Conservation (phyloP, 306 rosid species). For the Prunus campanulata region DNA sequence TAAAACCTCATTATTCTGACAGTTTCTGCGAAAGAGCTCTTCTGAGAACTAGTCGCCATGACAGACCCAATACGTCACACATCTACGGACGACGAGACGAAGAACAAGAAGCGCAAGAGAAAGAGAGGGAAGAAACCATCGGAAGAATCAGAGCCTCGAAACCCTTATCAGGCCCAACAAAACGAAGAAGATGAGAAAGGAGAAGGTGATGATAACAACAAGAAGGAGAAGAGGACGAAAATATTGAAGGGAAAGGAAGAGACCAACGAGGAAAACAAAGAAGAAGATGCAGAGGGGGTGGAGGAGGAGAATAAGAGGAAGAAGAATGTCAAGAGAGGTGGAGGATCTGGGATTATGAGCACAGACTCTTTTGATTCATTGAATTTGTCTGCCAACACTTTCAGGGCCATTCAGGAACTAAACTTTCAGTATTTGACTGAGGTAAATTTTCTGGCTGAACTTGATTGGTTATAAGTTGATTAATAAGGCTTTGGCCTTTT, state of each 20-base stretch:
- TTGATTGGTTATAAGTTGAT: not conserved
- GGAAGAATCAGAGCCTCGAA: not conserved
- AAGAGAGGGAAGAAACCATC: constrained; percentile 38
- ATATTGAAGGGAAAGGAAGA: constrained; percentile 15
- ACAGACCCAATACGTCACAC: constrained; percentile 16
- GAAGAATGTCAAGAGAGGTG: constrained; percentile 21
- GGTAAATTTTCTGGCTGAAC: constrained; percentile 31
- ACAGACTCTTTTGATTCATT: constrained; percentile 47
- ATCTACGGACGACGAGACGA: constrained; percentile 25
- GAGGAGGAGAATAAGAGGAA: not conserved
- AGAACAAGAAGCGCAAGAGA: constrained; percentile 55
- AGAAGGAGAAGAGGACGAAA: not conserved
- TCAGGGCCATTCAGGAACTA: constrained; percentile 52
- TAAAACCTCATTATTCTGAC: too few relatives aligned
- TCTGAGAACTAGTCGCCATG: constrained; percentile 32
- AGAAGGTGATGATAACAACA: constrained; percentile 21
- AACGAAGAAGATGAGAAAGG: not conserved
- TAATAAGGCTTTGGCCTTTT: too few relatives aligned
- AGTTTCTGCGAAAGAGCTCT: too few relatives aligned
- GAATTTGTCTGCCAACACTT: constrained; percentile 57
- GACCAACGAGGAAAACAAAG: not conserved
- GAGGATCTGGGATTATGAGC: constrained; percentile 66
- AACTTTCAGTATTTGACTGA: constrained; percentile 64
- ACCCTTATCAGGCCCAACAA: not conserved
- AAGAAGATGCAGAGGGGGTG: too few relatives aligned